Conservation (phyloP, 2,329 filamentous ascomycete species). For the Arthrobotrys conoides region DNA sequence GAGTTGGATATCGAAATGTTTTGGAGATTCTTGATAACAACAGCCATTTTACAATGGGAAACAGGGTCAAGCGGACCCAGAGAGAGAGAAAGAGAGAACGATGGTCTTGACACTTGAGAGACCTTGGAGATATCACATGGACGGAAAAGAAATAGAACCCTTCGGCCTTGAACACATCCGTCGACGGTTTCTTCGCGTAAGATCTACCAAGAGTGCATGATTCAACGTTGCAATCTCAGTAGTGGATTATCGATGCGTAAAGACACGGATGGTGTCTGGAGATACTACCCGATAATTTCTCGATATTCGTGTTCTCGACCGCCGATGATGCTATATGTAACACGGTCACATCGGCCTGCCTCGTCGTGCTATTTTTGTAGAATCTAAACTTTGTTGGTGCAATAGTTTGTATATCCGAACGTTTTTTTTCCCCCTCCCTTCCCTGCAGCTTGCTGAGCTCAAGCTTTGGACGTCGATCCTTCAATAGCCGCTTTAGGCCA, state of each 20-base stretch:
- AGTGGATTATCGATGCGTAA: constrained; percentile 12
- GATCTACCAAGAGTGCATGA: constrained; percentile 13
- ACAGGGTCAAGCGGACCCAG: not conserved
- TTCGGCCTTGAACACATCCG: constrained; percentile 1
- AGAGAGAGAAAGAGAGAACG: constrained; percentile 10
- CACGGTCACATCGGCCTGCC: constrained; percentile 35
- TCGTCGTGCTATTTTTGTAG: constrained; percentile 39
- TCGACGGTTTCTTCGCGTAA: not conserved
- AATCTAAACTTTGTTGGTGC: constrained; percentile 25
- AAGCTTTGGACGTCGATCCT: constrained; percentile 1
- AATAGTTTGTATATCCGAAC: constrained; percentile 16
- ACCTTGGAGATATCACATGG: not conserved
- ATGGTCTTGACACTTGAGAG: not conserved
- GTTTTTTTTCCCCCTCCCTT: not conserved
- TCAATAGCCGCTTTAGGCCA: constrained; percentile 27
- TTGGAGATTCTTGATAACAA: constrained; percentile 8
- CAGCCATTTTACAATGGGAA: not conserved
- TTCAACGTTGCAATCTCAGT: constrained; percentile 22
- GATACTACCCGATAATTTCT: constrained; percentile 22
- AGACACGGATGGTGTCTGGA: constrained; percentile 14
- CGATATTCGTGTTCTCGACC: constrained; percentile 24
- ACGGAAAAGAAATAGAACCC: not conserved
- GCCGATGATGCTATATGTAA: constrained; percentile 10
- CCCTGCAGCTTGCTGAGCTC: constrained; percentile 12
- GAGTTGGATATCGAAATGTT: not conserved